Conservation (phyloP, 495 filamentous ascomycete genomes). For the Podospora tetraspora region DNA sequence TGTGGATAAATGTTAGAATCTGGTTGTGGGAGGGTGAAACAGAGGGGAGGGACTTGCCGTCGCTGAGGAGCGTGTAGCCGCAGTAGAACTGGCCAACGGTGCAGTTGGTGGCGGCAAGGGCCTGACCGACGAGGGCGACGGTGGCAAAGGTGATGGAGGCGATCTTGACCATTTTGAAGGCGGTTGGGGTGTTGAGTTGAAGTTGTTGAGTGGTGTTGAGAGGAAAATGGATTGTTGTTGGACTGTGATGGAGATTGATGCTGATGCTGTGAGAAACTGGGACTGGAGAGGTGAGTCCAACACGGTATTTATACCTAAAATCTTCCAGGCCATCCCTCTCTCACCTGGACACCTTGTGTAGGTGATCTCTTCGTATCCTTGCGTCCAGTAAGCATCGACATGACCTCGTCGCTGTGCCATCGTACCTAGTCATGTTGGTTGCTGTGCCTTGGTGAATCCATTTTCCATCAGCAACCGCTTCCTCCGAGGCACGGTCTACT, state of each 20-base stretch:
- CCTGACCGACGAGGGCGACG: constrained; percentile 2
- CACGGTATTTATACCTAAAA: not conserved
- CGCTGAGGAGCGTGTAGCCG: constrained; percentile 5
- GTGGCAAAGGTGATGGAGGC: constrained; percentile 4
- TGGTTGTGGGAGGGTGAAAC: not conserved
- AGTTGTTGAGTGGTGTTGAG: not conserved
- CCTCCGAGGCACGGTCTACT: not conserved
- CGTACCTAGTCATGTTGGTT: not conserved
- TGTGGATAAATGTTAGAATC: not conserved
- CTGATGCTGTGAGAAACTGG: not conserved
- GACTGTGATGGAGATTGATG: not conserved
- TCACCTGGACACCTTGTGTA: not conserved
- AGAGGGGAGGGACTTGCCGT: not conserved
- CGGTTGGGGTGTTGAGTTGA: not conserved
- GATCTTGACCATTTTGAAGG: constrained; percentile 12
- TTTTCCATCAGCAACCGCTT: not conserved
- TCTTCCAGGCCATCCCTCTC: not conserved
- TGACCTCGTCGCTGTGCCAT: not conserved
- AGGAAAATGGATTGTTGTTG: not conserved
- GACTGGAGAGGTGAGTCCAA: not conserved
- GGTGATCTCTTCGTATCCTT: not conserved
- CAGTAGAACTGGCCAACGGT: constrained; percentile 11
- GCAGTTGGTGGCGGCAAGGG: constrained; percentile 7
- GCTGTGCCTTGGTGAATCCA: not conserved
- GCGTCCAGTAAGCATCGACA: not conserved